Conservation (phyloP, 352 stramenopile genomes). For the Globisporangium sylvaticum region DNA sequence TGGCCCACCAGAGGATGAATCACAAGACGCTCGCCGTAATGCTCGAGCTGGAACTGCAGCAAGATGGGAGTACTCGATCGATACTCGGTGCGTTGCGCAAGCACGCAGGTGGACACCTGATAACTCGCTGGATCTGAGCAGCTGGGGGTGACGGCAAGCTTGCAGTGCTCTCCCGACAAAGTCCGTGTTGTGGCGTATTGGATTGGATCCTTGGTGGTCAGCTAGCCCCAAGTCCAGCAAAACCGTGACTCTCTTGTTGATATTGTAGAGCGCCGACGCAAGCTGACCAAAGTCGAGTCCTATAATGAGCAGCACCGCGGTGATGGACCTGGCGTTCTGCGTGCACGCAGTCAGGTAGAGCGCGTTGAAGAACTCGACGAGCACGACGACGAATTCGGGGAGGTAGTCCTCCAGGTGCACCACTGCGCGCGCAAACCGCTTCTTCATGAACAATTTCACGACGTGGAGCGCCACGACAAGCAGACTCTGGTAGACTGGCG, state of each 20-base stretch:
- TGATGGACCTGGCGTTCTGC: not conserved
- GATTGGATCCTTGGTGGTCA: too few relatives aligned
- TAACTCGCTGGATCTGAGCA: not conserved
- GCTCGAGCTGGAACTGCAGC: not conserved
- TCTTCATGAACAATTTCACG: not conserved
- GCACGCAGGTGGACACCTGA: not conserved
- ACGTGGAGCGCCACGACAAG: not conserved
- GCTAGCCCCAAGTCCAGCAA: too few relatives aligned
- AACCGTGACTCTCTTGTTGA: too few relatives aligned
- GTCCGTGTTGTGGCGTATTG: not conserved
- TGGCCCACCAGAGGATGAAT: not conserved
- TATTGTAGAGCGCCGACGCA: too few relatives aligned
- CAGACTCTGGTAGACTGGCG: not conserved
- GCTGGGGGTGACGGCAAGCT: not conserved
- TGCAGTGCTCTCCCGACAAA: not conserved
- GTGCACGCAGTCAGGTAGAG: not conserved
- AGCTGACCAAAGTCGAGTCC: too few relatives aligned
- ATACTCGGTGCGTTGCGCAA: not conserved
- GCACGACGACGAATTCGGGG: not conserved
- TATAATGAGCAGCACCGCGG: not conserved
- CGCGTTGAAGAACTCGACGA: not conserved
- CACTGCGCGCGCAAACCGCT: not conserved
- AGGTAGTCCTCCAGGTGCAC: not conserved
- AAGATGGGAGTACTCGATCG: not conserved
- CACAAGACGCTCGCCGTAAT: not conserved